Evolutionary conservation across 169 alveolate genomes (phyloP).

Genomic region (Amoebophrya sp.): DNA sequence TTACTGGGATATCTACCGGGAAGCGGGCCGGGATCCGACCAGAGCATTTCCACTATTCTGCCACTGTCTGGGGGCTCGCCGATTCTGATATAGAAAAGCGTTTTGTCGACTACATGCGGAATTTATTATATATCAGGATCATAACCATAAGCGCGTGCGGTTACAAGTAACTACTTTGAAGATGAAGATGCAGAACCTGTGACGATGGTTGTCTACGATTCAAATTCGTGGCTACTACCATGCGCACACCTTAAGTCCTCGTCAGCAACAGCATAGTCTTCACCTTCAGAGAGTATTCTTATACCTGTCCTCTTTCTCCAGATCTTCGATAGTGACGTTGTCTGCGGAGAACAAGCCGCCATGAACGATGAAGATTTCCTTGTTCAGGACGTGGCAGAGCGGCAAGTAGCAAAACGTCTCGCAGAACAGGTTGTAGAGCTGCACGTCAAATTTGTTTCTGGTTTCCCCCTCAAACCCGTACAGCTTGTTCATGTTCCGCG

Average conservation of each 20-base stretch:
- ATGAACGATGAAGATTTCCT: conserved; percentile 88
- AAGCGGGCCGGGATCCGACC: conserved; percentile 96
- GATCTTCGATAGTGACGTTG: conserved; percentile 68
- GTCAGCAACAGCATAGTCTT: too few relatives aligned
- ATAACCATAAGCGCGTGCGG: too few relatives aligned
- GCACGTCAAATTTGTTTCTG: conserved; percentile 86
- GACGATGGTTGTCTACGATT: too few relatives aligned
- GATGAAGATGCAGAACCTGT: too few relatives aligned
- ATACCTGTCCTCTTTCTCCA: neutral
- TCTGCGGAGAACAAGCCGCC: conserved; percentile 74
- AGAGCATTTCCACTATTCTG: conserved; percentile 86
- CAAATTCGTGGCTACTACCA: too few relatives aligned
- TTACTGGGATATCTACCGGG: conserved; percentile 92
- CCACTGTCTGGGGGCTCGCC: conserved; percentile 14
- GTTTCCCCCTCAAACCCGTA: conserved; percentile 98
- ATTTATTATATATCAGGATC: too few relatives aligned
- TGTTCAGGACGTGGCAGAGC: conserved; percentile 88
- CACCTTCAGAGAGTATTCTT: too few relatives aligned
- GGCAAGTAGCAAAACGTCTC: conserved; percentile 89
- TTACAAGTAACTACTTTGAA: too few relatives aligned
- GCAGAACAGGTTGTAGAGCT: conserved; percentile 79
- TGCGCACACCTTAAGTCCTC: too few relatives aligned
- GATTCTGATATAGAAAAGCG: too few relatives aligned
- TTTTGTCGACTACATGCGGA: too few relatives aligned
- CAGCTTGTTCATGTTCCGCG: conserved; percentile 87